Evolutionary conservation across 2,329 filamentous ascomycete genomes (phyloP).

Genomic region (Orbilia blumenaviensis): DNA sequence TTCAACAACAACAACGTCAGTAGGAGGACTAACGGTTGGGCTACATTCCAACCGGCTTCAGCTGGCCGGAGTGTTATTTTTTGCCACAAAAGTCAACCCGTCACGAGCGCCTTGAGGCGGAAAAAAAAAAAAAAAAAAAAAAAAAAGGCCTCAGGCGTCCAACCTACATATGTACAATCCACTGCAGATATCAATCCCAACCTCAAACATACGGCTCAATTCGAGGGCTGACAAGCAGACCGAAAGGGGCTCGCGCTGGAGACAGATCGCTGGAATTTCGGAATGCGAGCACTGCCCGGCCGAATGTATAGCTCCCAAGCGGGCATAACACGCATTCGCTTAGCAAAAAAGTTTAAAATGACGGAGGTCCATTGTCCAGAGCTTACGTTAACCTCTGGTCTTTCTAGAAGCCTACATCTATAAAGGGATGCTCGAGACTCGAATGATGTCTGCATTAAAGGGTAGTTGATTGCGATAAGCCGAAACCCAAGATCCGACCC

Average conservation of each 20-base stretch:
- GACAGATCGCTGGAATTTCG: constrained; percentile 40
- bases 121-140: constrained; percentile 14
- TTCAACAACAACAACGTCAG: too few relatives aligned
- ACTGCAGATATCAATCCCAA: background rate
- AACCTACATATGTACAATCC: too few relatives aligned
- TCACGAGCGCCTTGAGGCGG: constrained; percentile 1
- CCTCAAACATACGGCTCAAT: constrained; percentile 3
- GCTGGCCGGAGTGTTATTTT: background rate
- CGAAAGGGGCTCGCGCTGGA: background rate
- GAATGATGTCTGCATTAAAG: constrained; percentile 1
- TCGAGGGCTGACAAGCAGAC: background rate
- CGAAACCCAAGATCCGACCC: constrained; percentile 31
- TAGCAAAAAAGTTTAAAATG: constrained; percentile 45
- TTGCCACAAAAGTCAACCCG: background rate
- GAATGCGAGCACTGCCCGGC: constrained; percentile 21
- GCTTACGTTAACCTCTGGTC: background rate
- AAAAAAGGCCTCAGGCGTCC: background rate
- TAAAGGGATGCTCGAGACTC: background rate
- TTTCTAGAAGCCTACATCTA: background rate
- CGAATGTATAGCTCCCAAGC: constrained; percentile 29
- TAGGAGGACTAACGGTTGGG: too few relatives aligned
- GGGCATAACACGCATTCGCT: constrained; percentile 50
- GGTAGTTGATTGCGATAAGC: background rate
- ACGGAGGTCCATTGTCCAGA: constrained; percentile 16
- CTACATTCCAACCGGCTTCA: constrained; percentile 1